Evolutionary conservation across 495 filamentous ascomycete genomes (phyloP).

Genomic region (Penicillium turbatum): DNA sequence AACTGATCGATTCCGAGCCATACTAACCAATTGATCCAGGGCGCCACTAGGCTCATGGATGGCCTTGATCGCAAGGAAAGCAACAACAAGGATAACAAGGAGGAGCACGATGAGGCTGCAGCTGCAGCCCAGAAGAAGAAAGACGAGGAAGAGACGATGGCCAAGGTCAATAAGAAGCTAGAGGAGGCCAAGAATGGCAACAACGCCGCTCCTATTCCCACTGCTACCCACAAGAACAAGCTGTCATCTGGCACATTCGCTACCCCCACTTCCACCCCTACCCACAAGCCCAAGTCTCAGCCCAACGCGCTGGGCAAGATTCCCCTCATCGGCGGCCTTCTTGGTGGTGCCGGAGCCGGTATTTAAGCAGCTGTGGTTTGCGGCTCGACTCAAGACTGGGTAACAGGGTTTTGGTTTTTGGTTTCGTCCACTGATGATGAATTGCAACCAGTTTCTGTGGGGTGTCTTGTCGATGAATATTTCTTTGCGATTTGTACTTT

Average conservation of each 20-base stretch:
- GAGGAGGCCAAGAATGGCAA: neutral
- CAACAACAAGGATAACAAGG: conserved; percentile 12
- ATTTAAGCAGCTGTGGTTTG: conserved; percentile 5
- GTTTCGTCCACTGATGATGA: neutral
- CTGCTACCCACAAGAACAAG: conserved; percentile 6
- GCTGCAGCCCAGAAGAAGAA: no score
- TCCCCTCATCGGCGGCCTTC: conserved; percentile 33
- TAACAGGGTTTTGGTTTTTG: neutral
- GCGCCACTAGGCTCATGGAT: conserved; percentile 19
- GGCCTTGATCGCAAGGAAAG: conserved; percentile 8
- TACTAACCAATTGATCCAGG: conserved; percentile 6
- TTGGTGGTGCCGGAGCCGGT: conserved; percentile 18
- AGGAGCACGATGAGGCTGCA: neutral
- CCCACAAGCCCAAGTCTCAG: conserved; percentile 20
- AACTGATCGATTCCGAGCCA: neutral
- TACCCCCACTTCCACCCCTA: conserved; percentile 22
- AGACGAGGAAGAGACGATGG: neutral
- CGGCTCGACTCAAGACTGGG: neutral
- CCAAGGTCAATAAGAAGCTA: neutral
- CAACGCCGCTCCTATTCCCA: conserved; percentile 9
- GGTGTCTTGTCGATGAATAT: neutral
- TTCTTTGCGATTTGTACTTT: neutral
- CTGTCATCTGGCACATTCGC: conserved; percentile 22
- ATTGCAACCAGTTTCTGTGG: neutral
- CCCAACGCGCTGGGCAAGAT: conserved; percentile 26